Base-by-base conservation (phyloP, 768 basidiomycete species). In the Boletus vermiculosoides region DNA sequence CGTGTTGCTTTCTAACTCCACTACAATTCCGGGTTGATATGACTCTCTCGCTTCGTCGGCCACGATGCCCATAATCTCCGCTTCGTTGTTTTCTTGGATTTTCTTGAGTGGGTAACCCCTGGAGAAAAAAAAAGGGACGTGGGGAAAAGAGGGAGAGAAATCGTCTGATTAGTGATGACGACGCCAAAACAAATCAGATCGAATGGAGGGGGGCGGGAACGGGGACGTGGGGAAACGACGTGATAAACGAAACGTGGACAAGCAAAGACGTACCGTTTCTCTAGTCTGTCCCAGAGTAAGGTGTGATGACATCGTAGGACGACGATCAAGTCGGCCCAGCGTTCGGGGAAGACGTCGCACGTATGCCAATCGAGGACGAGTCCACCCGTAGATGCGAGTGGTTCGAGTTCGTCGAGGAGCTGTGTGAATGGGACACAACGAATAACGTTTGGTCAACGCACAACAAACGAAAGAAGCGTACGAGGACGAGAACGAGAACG, bases 41-140 rank as follows among this genome's bases (percentile, higher is more conserved):
- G 93, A 91, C 39, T 85, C 84, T 44, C 85, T 80, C 4, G 96
- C 95, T 71, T 99, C 97, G 33, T 92, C 88, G 12, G 90, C 76
- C 37, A 97, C 86, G 50, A 94, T 85, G 66, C 91, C 80, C 94
- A 98, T 97, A 67, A 99, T 98, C 76, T 99, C 97, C 13, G 95
- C 94, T 66, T 95, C 90, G 72, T 98, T 95, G 72, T 99, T 99
- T 74, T 99, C 97, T 70, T 95, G 90, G 5, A 99, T 92, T 74
- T 99, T 99, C 71, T 92, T 92, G 48, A 94, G 72, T 1, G 90
- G 76, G 69, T 98, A 98, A 10, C 83, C 82, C 58, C 95, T 98
- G 71, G 18, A 48, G 20, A 33, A 20, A 8, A 23, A n/a, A 3
- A 55, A 10, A 42, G 10, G 50, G 23, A 16, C 4, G 8, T 13